Evolutionary conservation across 768 basidiomycete species (phyloP), one percentile per base, ranked within the genome.

Genomic region (Mycena chlorophos): DNA sequence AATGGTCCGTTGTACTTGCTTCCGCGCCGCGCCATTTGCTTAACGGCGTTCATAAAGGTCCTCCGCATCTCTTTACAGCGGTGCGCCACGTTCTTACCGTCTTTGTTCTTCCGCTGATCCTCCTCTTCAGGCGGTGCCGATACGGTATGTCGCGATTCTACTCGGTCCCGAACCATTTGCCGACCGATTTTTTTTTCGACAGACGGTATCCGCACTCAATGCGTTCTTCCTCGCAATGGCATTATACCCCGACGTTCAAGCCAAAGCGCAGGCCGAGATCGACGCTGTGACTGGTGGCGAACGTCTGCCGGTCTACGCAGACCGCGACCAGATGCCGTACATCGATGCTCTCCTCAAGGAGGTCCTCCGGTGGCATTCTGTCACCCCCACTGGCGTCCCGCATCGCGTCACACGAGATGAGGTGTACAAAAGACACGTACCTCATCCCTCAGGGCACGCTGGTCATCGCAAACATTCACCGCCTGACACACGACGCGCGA

Each of bases 181-280:
- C 50, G 52, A 43, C 46, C n/a, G n/a, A 46, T 51, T 51, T 20
- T 26, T 37, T 40, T 63, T 19, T 20, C 31, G 8, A 43, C 68
- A 87, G 85, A 86, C 82, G 19, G 85, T 85, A 57, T 84, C 84
- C 39, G 75, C 80, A 1, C 75, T 84, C 56, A 78, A 83, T 63
- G 76, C 83, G 0, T 80, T 86, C 58, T 86, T 85, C 70, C 73
- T 87, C 42, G 85, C 84, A 31, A 76, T 87, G 75, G 68, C 81
- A 2, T 73, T 84, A 25, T 72, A 80, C 64, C 85, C 85, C 5
- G 79, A 80, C 39, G 81, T 71, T 26, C 76, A 76, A 59, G 78
- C 73, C 66, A 86, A 79, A 66, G 86, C 85, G 13, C 85, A 85
- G 59, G 73, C 71, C 52, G 86, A 87, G 68, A 79, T 87, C 57